phyloP scores from a whole-genome alignment of 2,329 filamentous ascomycete species.

The Colletotrichum lindemuthianum region DNA sequence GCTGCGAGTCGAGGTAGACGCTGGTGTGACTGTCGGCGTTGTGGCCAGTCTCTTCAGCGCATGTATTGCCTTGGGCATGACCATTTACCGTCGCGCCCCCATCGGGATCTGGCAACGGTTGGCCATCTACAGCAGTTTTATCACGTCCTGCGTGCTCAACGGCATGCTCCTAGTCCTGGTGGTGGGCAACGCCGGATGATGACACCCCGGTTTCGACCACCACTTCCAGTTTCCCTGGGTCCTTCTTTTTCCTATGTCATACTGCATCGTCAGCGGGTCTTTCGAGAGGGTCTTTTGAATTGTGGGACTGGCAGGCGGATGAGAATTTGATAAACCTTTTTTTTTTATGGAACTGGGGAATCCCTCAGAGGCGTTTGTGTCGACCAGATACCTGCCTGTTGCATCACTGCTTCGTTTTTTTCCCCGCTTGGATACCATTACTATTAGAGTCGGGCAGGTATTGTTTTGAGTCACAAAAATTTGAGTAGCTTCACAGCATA shows the following conservation, averaged over 20 bases:
- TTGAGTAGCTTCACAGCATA: neutral
- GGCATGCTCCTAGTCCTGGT: constrained; percentile 56
- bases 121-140: constrained; percentile 50
- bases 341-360: constrained; percentile 4
- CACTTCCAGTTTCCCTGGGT: neutral
- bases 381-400: constrained; percentile 5
- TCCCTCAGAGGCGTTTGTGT: constrained; percentile 18
- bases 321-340: constrained; percentile 24
- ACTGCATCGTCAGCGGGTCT: constrained; percentile 13
- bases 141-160: constrained; percentile 52
- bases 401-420: constrained; percentile 19
- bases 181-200: constrained; percentile 50
- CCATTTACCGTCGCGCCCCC: constrained; percentile 61
- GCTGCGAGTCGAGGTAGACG: constrained; percentile 76
- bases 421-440: constrained; percentile 9
- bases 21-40: constrained; percentile 75
- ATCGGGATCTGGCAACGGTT: constrained; percentile 55
- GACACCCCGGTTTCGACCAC: neutral
- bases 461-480: constrained; percentile 7
- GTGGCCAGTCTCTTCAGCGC: constrained; percentile 73
- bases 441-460: constrained; percentile 12
- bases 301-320: constrained; percentile 16
- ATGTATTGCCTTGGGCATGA: constrained; percentile 68
- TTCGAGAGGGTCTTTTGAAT: constrained; percentile 1
- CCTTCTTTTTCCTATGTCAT: constrained; percentile 7